Conservation (phyloP, 176 grass and related monocot genomes). For the Cenchrus purpureus region DNA sequence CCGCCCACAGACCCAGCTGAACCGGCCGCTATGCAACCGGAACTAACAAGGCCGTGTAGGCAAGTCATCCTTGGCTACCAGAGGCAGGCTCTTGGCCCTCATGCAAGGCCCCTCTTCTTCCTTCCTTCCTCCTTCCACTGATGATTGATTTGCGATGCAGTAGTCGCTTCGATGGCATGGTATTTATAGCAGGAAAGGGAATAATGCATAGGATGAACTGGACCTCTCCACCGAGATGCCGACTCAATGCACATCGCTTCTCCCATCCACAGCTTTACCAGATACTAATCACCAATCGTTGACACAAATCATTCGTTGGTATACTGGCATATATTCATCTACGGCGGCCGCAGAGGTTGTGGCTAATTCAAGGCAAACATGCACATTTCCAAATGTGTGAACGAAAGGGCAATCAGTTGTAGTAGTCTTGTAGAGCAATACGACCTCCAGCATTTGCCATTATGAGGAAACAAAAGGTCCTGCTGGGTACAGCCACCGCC, state of each 20-base stretch:
- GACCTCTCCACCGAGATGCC: neutral
- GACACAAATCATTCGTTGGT: neutral
- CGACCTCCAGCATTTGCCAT: conserved; percentile 22
- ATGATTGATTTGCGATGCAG: neutral
- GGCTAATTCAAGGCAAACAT: neutral
- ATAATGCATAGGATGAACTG: neutral
- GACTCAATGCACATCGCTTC: neutral
- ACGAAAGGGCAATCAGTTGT: neutral
- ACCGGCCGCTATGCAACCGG: conserved; percentile 1
- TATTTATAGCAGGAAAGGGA: conserved; percentile 44
- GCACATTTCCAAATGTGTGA: conserved; percentile 4
- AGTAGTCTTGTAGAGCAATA: neutral
- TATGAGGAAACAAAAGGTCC: neutral
- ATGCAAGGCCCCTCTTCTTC: conserved; percentile 61
- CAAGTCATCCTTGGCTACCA: conserved; percentile 81
- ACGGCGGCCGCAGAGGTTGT: neutral
- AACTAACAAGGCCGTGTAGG: conserved; percentile 40
- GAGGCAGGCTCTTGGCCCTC: conserved; percentile 44
- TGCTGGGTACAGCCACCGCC: neutral
- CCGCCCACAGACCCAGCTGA: conserved; percentile 48
- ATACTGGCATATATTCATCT: conserved; percentile 40
- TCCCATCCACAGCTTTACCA: conserved; percentile 20
- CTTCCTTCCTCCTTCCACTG: conserved; percentile 4
- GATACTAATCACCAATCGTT: conserved; percentile 1
- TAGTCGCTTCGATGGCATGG: neutral